Evolutionary conservation across 345 rosid species (phyloP).

Genomic region (Nephelium lappaceum): DNA sequence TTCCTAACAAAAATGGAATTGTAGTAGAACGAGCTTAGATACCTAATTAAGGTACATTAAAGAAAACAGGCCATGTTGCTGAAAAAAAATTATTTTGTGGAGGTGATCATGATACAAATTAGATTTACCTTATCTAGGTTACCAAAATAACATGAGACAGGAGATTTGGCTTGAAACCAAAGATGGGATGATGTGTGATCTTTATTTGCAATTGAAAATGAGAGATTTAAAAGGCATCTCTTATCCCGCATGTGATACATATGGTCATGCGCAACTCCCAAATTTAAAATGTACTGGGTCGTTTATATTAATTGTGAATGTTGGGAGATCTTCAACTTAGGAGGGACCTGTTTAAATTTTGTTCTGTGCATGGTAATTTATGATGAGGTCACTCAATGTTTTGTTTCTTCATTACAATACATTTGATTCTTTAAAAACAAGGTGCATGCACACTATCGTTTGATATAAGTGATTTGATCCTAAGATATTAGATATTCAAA

Average conservation of each 20-base stretch:
- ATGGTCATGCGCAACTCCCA: not conserved
- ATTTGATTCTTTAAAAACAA: no score
- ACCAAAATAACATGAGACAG: conserved; percentile 28
- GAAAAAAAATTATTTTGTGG: not conserved
- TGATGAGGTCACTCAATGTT: not conserved
- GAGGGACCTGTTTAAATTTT: not conserved
- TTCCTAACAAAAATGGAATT: no score
- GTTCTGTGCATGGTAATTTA: not conserved
- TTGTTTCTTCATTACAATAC: not conserved
- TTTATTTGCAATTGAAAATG: conserved; percentile 9
- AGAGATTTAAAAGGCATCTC: conserved; percentile 32
- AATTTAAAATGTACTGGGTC: not conserved
- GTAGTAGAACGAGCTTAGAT: no score
- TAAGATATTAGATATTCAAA: no score
- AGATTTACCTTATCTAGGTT: not conserved
- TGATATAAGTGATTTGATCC: no score
- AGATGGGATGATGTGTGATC: conserved; percentile 14
- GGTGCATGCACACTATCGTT: no score
- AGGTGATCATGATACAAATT: not conserved
- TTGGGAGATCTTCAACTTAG: not conserved
- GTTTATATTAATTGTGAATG: not conserved
- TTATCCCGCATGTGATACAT: conserved; percentile 4
- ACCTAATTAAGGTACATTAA: not conserved
- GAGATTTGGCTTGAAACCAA: conserved; percentile 23
- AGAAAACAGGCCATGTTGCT: conserved; percentile 21